Conservation (phyloP, 345 rosid species). For the Hypericum androsaemum region DNA sequence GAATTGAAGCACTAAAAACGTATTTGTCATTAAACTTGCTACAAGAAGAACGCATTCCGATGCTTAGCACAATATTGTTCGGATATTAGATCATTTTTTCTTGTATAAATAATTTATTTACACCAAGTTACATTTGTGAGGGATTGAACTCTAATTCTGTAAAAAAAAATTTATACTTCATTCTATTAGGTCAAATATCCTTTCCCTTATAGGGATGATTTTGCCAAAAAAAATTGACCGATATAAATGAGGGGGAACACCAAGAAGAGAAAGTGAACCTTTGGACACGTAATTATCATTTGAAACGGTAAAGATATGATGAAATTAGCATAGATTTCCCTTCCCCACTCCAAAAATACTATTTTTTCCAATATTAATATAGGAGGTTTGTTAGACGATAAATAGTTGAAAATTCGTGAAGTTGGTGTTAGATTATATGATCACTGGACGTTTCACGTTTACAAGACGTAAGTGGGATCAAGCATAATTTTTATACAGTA, state of each 20-base stretch:
- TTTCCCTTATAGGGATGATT: no score
- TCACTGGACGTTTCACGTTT: conserved; percentile 31
- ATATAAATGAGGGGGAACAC: conserved; percentile 4
- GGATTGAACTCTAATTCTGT: no score
- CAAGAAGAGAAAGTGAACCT: conserved; percentile 14
- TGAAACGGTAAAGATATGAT: conserved; percentile 44
- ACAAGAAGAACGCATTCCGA: no score
- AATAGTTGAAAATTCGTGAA: conserved; percentile 17
- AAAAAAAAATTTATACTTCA: no score
- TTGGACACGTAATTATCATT: conserved; percentile 19
- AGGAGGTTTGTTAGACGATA: conserved; percentile 29
- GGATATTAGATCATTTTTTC: no score
- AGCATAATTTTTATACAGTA: no score
- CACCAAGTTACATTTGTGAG: no score
- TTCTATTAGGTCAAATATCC: no score
- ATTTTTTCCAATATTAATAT: background rate
- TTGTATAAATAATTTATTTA: no score
- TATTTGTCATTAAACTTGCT: no score
- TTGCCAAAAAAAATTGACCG: conserved; percentile 8
- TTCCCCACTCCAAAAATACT: conserved; percentile 24
- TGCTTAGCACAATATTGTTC: no score
- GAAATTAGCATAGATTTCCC: conserved; percentile 37
- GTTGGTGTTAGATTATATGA: conserved; percentile 19
- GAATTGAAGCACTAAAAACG: no score
- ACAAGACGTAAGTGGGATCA: conserved; percentile 13